These are phyloP conservation scores for Kwoniella mangroviensis DNA, from an alignment of 768 basidiomycete species.

Conservation along the genomic window DNA sequence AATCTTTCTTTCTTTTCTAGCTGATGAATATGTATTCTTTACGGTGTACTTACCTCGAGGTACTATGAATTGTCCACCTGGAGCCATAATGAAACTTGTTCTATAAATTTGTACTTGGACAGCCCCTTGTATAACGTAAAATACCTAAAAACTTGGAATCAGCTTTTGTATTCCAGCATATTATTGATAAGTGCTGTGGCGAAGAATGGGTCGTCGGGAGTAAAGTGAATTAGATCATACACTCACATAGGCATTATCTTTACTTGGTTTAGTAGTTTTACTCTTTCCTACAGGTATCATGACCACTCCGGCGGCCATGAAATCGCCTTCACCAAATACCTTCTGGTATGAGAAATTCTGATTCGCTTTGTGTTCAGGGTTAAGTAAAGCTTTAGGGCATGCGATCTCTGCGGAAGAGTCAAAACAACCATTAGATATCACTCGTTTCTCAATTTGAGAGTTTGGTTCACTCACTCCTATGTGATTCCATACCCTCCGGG, in stretches of 20 bases:
- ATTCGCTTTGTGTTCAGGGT: conserved; percentile 67
- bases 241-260: conserved; percentile 90
- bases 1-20: too few relatives aligned
- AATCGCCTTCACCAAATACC: conserved; percentile 87
- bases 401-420: conserved; percentile 67
- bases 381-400: conserved; percentile 72
- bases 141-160: conserved; percentile 62
- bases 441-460: not conserved
- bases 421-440: not conserved
- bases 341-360: conserved; percentile 84
- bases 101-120: conserved; percentile 83
- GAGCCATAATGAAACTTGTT: conserved; percentile 74
- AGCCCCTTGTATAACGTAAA: conserved; percentile 84
- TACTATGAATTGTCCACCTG: conserved; percentile 86
- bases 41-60: conserved; percentile 86
- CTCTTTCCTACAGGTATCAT: conserved; percentile 75
- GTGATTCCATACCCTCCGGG: conserved; percentile 66
- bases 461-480: conserved; percentile 67
- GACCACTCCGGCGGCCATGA: conserved; percentile 87
- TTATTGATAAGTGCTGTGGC: too few relatives aligned
- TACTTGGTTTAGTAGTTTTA: conserved; percentile 85
- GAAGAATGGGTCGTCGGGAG: too few relatives aligned
- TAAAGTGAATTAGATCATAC: too few relatives aligned
- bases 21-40: too few relatives aligned
- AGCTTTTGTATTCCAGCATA: not conserved